Evolutionary conservation across 495 filamentous ascomycete genomes (phyloP).

Genomic region (Aspergillus incahuasiensis): DNA sequence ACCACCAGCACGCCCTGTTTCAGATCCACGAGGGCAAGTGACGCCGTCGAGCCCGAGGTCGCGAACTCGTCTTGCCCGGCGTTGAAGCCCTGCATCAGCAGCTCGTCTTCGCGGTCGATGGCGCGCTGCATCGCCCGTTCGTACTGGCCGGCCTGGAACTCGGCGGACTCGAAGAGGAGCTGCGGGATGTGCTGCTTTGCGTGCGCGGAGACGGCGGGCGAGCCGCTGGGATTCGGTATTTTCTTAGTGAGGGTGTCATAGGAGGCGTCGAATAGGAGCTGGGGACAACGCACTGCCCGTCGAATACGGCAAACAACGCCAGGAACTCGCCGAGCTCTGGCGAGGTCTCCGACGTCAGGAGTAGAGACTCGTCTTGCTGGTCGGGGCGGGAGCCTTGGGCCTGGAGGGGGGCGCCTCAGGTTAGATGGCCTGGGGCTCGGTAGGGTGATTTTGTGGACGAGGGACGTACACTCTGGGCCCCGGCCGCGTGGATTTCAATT

Average conservation of each 20-base stretch:
- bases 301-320: slow-evolving; percentile 38
- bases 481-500: not conserved
- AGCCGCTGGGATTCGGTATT: slow-evolving; percentile 23
- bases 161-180: slow-evolving; percentile 27
- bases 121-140: slow-evolving; percentile 17
- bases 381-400: not conserved
- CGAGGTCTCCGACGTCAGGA: not conserved
- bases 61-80: slow-evolving; percentile 25
- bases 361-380: not conserved
- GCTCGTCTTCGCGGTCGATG: slow-evolving; percentile 13
- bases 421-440: too few species aligned
- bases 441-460: too few species aligned
- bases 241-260: not conserved
- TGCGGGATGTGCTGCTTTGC: slow-evolving; percentile 27
- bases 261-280: not conserved
- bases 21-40: slow-evolving; percentile 34
- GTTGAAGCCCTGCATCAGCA: slow-evolving; percentile 26
- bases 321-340: slow-evolving; percentile 21
- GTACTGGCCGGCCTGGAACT: slow-evolving; percentile 21
- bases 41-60: slow-evolving; percentile 33
- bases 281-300: slow-evolving; percentile 34
- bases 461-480: not conserved
- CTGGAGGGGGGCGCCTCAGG: not conserved
- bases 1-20: slow-evolving; percentile 33
- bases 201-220: slow-evolving; percentile 31